Conservation (phyloP, 1,284 basidiomycete genomes). For the Melampsora occidentalis region DNA sequence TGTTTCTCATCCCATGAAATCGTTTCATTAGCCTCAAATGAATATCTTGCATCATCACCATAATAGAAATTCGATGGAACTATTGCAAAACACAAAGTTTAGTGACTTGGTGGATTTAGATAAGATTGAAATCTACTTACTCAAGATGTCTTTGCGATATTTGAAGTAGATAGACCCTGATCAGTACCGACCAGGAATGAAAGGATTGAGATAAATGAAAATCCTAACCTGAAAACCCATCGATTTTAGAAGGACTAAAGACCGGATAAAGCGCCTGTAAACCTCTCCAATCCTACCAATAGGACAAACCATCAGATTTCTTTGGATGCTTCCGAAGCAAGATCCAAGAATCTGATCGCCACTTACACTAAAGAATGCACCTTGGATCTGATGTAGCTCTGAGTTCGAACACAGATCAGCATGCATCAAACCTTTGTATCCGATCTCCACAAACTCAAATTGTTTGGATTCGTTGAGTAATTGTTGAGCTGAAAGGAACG, state of each 20-base stretch:
- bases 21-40: constrained; percentile 38
- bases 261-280: constrained; percentile 41
- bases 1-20: constrained; percentile 37
- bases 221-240: constrained; percentile 38
- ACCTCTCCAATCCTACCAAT: constrained; percentile 41
- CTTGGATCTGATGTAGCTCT: constrained; percentile 41
- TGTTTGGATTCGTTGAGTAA: constrained; percentile 31
- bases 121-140: constrained; percentile 10
- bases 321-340: too few relatives aligned
- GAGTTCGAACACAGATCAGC: constrained; percentile 36
- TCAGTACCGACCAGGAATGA: neutral
- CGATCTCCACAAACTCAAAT: constrained; percentile 39
- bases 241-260: constrained; percentile 43
- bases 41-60: constrained; percentile 42
- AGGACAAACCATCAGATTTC: neutral
- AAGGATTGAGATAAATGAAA: neutral
- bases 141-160: constrained; percentile 29
- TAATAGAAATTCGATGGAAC: constrained; percentile 44
- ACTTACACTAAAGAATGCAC: constrained; percentile 42
- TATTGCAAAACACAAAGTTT: neutral
- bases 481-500: neutral
- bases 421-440: constrained; percentile 27
- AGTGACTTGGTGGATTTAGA: neutral
- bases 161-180: neutral
- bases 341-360: too few relatives aligned